Base-by-base conservation (phyloP, 148 eudicot species). In the Talinum fruticosum region DNA sequence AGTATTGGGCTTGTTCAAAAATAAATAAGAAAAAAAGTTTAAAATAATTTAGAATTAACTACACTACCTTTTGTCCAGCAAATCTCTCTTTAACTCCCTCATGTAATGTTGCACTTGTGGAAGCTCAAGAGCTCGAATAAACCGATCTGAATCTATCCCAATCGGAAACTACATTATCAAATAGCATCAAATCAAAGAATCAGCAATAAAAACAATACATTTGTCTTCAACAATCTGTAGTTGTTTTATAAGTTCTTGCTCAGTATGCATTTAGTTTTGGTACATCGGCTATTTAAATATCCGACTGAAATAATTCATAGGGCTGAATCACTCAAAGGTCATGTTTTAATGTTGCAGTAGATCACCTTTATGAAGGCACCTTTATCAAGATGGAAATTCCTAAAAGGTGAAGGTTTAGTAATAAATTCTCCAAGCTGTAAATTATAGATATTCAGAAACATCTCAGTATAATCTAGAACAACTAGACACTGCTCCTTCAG, bases 81-180 rank as follows among this genome's bases (percentile, higher is more conserved):
- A 89, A 91, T 78, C 89, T 80, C 45, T 84, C 86, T 83, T 82
- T 69, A 90, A 74, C 81, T 90, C 86, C 66, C 70, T 81, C 37
- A 89, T 84, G 80, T 84, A 85, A 59, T 83, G 79, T 79, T 85
- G 87, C 35, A 90, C 90, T 84, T 75, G 81, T 59, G 86, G 87
- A 71, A 86, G 87, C 79, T 90, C 89, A 80, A 92, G 87, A 51
- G 92, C 91, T 79, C 85, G 85, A 81, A 87, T 85, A 77, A 90
- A 90, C 67, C 92, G 87, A 59, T 76, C 85, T 54, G 97, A 84
- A 84, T 92, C 94, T 62, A 92, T 90, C 75, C 97, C 97, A 76
- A 90, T 90, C 36, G 97, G 94, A 85, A 88, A 92, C 93, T 92
- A 86, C 68, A 79, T 44, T 34, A 1, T 8, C 3, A 54, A 36